phyloP scores from a whole-genome alignment of 257 asterid species.

The Misopates orontium region DNA sequence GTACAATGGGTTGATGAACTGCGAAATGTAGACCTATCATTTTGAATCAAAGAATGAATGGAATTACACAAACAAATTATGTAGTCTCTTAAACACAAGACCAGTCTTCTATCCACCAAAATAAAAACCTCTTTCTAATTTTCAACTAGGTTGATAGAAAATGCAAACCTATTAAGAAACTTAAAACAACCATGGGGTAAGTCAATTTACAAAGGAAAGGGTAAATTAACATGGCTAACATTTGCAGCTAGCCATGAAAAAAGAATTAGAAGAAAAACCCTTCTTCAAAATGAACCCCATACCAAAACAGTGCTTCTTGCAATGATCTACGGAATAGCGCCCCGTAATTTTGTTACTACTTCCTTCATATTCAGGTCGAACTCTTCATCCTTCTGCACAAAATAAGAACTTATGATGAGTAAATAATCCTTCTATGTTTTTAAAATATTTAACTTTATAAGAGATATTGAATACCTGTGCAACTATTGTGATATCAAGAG shows the following conservation, averaged over 20 bases:
- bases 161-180: slow-evolving; percentile 22
- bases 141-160: slow-evolving; percentile 19
- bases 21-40: no score
- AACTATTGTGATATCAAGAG: slow-evolving; percentile 61
- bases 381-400: slow-evolving; percentile 42
- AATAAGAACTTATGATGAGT: neutral
- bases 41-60: slow-evolving; percentile 7
- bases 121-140: slow-evolving; percentile 16
- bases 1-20: neutral
- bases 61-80: slow-evolving; percentile 28
- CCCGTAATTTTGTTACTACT: slow-evolving; percentile 35
- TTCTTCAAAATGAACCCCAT: slow-evolving; percentile 41
- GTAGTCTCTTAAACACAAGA: slow-evolving; percentile 40
- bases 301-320: slow-evolving; percentile 31
- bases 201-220: slow-evolving; percentile 40
- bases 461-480: slow-evolving; percentile 50
- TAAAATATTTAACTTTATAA: neutral
- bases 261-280: slow-evolving; percentile 33
- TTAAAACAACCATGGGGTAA: slow-evolving; percentile 28
- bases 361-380: slow-evolving; percentile 36
- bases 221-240: slow-evolving; percentile 38
- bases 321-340: slow-evolving; percentile 20
- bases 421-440: neutral
- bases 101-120: slow-evolving; percentile 30
- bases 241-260: slow-evolving; percentile 34